phyloP scores from a whole-genome alignment of 2,329 filamentous ascomycete species.

The Xylaria sp. region DNA sequence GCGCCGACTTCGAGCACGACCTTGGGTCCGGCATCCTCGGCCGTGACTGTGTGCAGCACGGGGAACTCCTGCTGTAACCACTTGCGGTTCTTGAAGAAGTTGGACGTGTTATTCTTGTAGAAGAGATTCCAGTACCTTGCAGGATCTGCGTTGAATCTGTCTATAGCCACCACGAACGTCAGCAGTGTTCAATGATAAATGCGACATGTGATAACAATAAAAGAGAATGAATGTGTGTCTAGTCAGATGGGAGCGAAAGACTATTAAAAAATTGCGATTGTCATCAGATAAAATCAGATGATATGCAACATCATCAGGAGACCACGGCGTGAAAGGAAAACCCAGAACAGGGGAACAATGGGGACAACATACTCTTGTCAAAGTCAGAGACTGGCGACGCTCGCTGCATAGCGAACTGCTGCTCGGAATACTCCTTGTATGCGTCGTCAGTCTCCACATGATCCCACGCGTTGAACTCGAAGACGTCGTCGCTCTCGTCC shows the following conservation, averaged over 20 bases:
- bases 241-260: conserved; percentile 74
- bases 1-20: conserved; percentile 86
- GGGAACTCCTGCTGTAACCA: conserved; percentile 97
- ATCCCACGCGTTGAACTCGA: conserved; percentile 98
- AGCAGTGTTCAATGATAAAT: not conserved
- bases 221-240: conserved; percentile 21
- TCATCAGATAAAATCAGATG: conserved; percentile 64
- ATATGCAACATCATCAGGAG: conserved; percentile 61
- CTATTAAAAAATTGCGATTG: conserved; percentile 44
- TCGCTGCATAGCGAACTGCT: conserved; percentile 80
- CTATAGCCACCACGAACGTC: conserved; percentile 35
- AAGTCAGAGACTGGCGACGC: conserved; percentile 85
- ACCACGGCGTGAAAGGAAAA: conserved; percentile 18
- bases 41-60: conserved; percentile 69
- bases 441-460: conserved; percentile 89
- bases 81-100: conserved; percentile 98
- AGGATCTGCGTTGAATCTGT: conserved; percentile 81
- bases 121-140: conserved; percentile 98
- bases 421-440: conserved; percentile 79
- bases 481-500: conserved; percentile 80
- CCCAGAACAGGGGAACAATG: conserved; percentile 1
- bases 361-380: conserved; percentile 64
- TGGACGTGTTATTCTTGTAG: conserved; percentile 94
- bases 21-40: conserved; percentile 61
- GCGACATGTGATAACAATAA: not conserved